Evolutionary conservation across 1,284 basidiomycete species (phyloP).

Genomic region (Moesziomyces sp.): DNA sequence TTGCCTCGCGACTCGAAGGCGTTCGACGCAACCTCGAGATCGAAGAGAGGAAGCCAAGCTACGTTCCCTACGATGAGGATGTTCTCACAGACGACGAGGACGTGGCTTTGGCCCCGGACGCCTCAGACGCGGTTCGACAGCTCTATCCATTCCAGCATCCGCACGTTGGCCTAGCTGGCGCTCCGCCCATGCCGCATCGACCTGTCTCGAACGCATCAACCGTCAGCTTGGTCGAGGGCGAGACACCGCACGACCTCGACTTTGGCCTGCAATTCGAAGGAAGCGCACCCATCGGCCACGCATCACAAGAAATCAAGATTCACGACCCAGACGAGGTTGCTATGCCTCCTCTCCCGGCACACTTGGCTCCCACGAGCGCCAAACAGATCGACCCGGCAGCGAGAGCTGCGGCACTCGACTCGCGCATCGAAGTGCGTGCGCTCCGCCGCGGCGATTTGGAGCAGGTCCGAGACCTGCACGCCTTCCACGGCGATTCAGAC

Average conservation of each 20-base stretch:
- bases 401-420: slow-evolving; percentile 55
- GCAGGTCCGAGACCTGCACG: slow-evolving; percentile 62
- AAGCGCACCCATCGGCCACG: slow-evolving; percentile 3
- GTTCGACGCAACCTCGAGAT: slow-evolving; percentile 58
- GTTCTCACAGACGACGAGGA: slow-evolving; percentile 30
- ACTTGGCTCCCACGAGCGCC: slow-evolving; percentile 22
- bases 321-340: slow-evolving; percentile 22
- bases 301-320: slow-evolving; percentile 23
- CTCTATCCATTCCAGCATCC: slow-evolving; percentile 38
- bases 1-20: slow-evolving; percentile 57
- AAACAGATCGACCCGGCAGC: slow-evolving; percentile 42
- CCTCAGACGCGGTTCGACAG: slow-evolving; percentile 25
- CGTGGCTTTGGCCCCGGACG: slow-evolving; percentile 17
- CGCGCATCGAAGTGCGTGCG: slow-evolving; percentile 54
- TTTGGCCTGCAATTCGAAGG: slow-evolving; percentile 33
- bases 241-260: slow-evolving; percentile 46
- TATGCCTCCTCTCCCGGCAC: slow-evolving; percentile 14
- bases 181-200: slow-evolving; percentile 31
- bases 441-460: slow-evolving; percentile 57
- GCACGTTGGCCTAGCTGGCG: background rate
- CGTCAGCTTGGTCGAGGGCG: slow-evolving; percentile 45
- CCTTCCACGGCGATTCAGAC: slow-evolving; percentile 60
- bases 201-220: slow-evolving; percentile 50
- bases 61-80: slow-evolving; percentile 53
- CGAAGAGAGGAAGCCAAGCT: slow-evolving; percentile 42